Conservation (phyloP, 164 flowering plant species). For the Magnolia sinica region DNA sequence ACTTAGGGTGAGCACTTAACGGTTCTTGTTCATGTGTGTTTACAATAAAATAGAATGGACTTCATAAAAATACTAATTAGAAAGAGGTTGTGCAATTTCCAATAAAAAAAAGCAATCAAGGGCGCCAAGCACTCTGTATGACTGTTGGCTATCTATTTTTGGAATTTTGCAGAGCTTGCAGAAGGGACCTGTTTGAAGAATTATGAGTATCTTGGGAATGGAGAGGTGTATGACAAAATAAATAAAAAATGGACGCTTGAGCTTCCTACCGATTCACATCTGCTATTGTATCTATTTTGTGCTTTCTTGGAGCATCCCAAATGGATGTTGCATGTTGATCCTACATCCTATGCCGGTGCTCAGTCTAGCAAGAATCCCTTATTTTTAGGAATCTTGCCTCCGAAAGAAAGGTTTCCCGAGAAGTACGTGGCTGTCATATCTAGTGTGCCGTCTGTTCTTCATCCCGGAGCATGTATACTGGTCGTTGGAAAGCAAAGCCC, state of each 20-base stretch:
- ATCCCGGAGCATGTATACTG: conserved; percentile 80
- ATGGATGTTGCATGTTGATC: conserved; percentile 94
- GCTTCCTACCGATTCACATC: conserved; percentile 89
- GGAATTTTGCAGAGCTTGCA: conserved; percentile 61
- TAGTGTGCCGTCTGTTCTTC: conserved; percentile 62
- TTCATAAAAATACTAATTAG: too few species aligned
- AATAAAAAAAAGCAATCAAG: not conserved
- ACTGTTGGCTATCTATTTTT: conserved; percentile 9
- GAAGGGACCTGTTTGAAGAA: conserved; percentile 96
- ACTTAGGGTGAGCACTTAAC: not conserved
- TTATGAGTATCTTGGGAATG: conserved; percentile 75
- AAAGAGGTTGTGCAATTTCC: not conserved
- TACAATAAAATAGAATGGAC: not conserved
- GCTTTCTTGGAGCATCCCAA: conserved; percentile 94
- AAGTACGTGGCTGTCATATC: conserved; percentile 75
- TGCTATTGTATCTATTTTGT: conserved; percentile 84
- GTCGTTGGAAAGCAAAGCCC: conserved; percentile 78
- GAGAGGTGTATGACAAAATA: conserved; percentile 76
- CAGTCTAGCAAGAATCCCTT: conserved; percentile 93
- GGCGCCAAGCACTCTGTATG: not conserved
- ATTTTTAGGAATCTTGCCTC: conserved; percentile 81
- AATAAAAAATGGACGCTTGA: conserved; percentile 84
- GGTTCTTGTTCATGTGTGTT: not conserved
- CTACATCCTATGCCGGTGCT: conserved; percentile 69
- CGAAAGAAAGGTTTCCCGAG: conserved; percentile 92